A percentile compares a stretch with the other conserved stretches of the same genome.
phyloP scores from a whole-genome alignment of 768 basidiomycete species.

The Mycena vitilis region DNA sequence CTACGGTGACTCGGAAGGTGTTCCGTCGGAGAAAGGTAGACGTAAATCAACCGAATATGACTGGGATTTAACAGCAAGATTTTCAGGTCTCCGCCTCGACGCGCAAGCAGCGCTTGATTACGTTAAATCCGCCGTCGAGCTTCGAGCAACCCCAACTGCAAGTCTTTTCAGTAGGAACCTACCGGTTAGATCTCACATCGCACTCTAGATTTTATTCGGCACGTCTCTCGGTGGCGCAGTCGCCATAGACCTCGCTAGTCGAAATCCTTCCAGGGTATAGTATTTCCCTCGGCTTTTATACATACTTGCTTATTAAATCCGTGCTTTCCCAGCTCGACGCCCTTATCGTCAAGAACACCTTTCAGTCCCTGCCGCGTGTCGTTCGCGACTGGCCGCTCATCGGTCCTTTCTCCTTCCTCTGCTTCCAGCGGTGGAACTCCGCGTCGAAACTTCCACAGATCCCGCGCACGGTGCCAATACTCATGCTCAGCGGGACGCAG shows the following conservation, averaged over 20 bases:
- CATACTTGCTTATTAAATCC: too few relatives aligned
- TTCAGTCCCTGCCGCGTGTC: slow-evolving; percentile 64
- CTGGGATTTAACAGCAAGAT: neutral
- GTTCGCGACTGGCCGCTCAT: slow-evolving; percentile 35
- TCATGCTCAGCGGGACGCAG: slow-evolving; percentile 68
- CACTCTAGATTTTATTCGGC: slow-evolving; percentile 63
- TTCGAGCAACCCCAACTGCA: slow-evolving; percentile 20
- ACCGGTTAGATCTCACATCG: neutral
- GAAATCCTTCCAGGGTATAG: slow-evolving; percentile 63
- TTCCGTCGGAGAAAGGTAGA: slow-evolving; percentile 34
- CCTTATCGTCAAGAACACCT: slow-evolving; percentile 81
- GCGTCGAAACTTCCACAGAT: slow-evolving; percentile 52
- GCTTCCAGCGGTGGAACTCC: slow-evolving; percentile 78
- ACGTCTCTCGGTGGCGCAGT: slow-evolving; percentile 82
- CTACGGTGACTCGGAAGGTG: slow-evolving; percentile 36
- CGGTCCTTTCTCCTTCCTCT: slow-evolving; percentile 68
- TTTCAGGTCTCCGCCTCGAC: slow-evolving; percentile 35
- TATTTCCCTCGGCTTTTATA: neutral
- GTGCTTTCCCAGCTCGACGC: slow-evolving; percentile 57
- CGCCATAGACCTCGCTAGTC: slow-evolving; percentile 74
- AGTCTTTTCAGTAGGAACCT: neutral
- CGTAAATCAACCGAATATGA: neutral
- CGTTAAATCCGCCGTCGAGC: slow-evolving; percentile 23
- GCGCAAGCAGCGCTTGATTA: slow-evolving; percentile 40
- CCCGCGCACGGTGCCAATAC: slow-evolving; percentile 59